Base-by-base conservation (phyloP, 2,329 filamentous ascomycete species). In the Pyrenophora graminea region DNA sequence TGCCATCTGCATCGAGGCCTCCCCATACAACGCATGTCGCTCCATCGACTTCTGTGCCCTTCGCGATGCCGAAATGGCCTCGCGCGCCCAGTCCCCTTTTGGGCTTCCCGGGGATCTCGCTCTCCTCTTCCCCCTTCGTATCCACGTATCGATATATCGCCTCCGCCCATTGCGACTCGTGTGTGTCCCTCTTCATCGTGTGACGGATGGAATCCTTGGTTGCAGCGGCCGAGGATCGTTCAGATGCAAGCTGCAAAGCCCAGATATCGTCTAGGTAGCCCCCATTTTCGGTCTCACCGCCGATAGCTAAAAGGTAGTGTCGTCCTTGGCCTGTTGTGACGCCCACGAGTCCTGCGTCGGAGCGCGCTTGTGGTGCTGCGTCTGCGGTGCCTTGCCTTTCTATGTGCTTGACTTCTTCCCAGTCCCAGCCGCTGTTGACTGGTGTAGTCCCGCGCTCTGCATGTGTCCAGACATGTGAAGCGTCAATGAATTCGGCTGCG, bases 21-120 rank as follows among this genome's bases (percentile, higher is more conserved):
- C 81, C 82, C 81, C 81, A 84, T 10, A 82, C 58, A 3, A 83
- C 69, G 6, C 80, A 73, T 12, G 71, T 78, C 42, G 75, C 77
- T 3, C 76, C 79, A 54, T 78, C 77, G 3, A 78, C 68, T 43
- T 80, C 77, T 0, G 75, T 73, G 1, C 74, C 75, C 41, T 66
- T 73, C 6, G 70, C 66, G 3, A 68, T 67, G 1, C 70, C 74
- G 47, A 77, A 75, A 2, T 68, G 57, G 51, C 70, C 53, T 68
- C 80, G 39, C 52, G 73, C 51, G 66, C 80, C 67, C 55, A 79
- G 45, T 58, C 74, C 65, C 70, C 64, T 4, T 70, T 76, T 15
- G 67, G 75, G 66, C 25, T 64, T 56, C 31, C 70, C 73, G 32
- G 69, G 65, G 10, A 72, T 62, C 39, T 68, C 67, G 52, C 76